Conservation (phyloP, 176 grass and related monocot genomes). For the Musa itinerans region DNA sequence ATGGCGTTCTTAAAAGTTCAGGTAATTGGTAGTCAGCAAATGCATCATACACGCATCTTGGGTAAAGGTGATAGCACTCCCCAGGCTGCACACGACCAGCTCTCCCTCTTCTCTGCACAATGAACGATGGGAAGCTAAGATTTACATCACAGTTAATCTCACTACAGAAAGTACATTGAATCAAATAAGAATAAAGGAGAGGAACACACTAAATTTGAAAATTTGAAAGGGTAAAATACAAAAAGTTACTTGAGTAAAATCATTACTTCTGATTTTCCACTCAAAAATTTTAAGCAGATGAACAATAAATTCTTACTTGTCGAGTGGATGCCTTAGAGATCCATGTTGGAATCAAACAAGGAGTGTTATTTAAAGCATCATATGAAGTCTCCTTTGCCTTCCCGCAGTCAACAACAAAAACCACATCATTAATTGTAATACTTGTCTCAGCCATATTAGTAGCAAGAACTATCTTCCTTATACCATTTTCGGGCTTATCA, state of each 20-base stretch:
- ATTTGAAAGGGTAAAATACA: not conserved
- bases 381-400: conserved; percentile 99
- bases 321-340: conserved; percentile 95
- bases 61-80: conserved; percentile 96
- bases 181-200: not conserved
- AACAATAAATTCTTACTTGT: conserved; percentile 49
- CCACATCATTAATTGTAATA: conserved; percentile 97
- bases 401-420: conserved; percentile 95
- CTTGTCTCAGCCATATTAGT: conserved; percentile 99
- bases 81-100: conserved; percentile 91
- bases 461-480: conserved; percentile 97
- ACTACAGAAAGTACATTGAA: not conserved
- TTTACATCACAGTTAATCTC: conserved; percentile 12
- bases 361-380: conserved; percentile 98
- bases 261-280: conserved; percentile 3
- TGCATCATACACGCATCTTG: conserved; percentile 74
- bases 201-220: not conserved
- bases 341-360: conserved; percentile 93
- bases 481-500: conserved; percentile 66
- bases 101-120: conserved; percentile 88
- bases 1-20: conserved; percentile 87
- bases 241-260: conserved; percentile 1
- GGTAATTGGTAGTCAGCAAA: conserved; percentile 97
- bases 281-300: not conserved
- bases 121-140: not conserved